Conservation (phyloP, 148 eudicot genomes). For the Camellia lanceoleosa region DNA sequence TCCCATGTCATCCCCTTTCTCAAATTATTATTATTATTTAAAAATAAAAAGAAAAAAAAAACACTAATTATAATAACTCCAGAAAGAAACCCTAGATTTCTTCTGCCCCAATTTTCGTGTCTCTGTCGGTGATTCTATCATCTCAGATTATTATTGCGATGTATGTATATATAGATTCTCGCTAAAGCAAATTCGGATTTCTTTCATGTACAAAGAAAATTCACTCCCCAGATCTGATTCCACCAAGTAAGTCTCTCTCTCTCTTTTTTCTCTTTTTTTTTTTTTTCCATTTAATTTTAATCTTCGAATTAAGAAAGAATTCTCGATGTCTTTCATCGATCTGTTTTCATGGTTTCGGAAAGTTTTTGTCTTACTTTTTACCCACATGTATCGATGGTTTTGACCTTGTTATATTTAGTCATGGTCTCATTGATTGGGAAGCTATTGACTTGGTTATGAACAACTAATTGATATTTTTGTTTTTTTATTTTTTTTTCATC, state of each 20-base stretch:
- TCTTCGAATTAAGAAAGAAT: not conserved
- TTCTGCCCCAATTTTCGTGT: not conserved
- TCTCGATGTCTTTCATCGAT: not conserved
- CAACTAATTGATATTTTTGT: not conserved
- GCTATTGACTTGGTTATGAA: not conserved
- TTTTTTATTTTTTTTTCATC: not conserved
- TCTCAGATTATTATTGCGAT: not conserved
- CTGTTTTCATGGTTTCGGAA: not conserved
- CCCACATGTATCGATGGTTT: not conserved
- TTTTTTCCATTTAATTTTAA: not conserved
- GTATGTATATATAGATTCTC: not conserved
- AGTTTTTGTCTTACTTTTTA: not conserved
- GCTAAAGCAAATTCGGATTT: not conserved
- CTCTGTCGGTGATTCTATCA: not conserved
- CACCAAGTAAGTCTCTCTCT: not conserved
- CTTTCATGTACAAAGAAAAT: not conserved
- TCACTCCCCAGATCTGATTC: conserved; percentile 12
- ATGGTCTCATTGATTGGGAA: not conserved
- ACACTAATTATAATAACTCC: too few relatives aligned
- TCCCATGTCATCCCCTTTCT: too few relatives aligned
- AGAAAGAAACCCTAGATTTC: not conserved
- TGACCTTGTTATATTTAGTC: not conserved
- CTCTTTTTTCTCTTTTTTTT: not conserved
- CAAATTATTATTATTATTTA: too few relatives aligned
- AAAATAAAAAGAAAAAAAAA: too few relatives aligned